Percentiles rank a stretch among this genome's conserved stretches.
phyloP scores from a whole-genome alignment of 495 filamentous ascomycete genomes.

The Apodospora peruviana region DNA sequence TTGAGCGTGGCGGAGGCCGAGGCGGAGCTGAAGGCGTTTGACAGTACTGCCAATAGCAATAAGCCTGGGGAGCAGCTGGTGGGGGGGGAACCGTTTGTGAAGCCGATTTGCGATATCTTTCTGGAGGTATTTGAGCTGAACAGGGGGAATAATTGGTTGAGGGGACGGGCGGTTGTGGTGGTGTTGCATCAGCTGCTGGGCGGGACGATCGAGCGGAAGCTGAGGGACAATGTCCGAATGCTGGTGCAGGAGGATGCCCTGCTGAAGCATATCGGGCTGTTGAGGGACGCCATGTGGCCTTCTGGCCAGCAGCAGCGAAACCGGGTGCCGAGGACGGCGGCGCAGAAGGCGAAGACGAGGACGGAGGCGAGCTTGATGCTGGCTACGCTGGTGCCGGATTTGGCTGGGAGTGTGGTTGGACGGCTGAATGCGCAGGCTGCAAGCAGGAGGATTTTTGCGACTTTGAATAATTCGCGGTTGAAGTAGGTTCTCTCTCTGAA shows the following conservation, averaged over 20 bases:
- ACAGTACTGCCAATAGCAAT: conserved; percentile 29
- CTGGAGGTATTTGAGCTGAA: conserved; percentile 94
- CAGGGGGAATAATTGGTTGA: conserved; percentile 87
- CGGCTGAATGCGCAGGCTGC: conserved; percentile 79
- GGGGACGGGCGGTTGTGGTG: conserved; percentile 90
- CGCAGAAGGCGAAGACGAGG: conserved; percentile 64
- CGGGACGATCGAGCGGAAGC: conserved; percentile 94
- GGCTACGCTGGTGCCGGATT: conserved; percentile 72
- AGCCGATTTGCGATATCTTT: conserved; percentile 96
- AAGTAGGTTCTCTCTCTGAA: conserved; percentile 47
- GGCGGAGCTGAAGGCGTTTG: conserved; percentile 90
- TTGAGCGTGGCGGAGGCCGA: conserved; percentile 82
- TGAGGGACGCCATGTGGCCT: conserved; percentile 73
- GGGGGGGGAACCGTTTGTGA: conserved; percentile 95
- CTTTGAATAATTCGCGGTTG: conserved; percentile 68
- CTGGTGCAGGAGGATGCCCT: conserved; percentile 73
- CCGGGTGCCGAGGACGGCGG: conserved; percentile 50
- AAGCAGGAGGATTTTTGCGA: conserved; percentile 72
- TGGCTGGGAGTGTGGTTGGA: conserved; percentile 81
- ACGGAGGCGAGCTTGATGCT: conserved; percentile 75
- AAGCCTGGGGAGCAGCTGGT: conserved; percentile 64
- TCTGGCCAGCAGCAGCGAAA: conserved; percentile 51
- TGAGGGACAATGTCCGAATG: conserved; percentile 70
- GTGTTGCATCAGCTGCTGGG: conserved; percentile 76
- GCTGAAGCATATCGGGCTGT: conserved; percentile 63